Conservation (phyloP, 305 asterid genomes). For the Fraxinus albicans region DNA sequence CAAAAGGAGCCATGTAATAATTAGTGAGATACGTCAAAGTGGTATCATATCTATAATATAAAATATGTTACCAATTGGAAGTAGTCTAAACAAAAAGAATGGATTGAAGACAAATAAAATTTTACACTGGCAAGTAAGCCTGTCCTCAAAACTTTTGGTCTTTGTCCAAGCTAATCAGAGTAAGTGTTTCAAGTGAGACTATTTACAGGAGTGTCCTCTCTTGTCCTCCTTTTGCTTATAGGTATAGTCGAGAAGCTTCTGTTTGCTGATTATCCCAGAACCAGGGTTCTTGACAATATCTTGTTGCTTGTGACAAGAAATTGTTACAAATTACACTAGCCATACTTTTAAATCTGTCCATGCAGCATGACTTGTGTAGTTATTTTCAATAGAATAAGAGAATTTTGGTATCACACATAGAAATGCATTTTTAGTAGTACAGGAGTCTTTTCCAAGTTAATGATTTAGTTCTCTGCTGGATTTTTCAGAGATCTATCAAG, state of each 20-base stretch:
- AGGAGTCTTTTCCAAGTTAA: conserved; percentile 18
- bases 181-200: not conserved
- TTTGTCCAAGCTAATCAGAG: conserved; percentile 1
- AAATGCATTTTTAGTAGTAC: conserved; percentile 19
- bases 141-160: not conserved
- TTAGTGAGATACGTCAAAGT: not conserved
- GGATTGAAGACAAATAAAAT: not conserved
- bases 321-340: conserved; percentile 10
- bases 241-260: conserved; percentile 5
- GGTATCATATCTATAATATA: not conserved
- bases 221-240: not conserved
- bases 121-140: not conserved
- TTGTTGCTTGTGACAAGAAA: conserved; percentile 18
- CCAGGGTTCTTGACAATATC: conserved; percentile 15
- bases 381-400: conserved; percentile 16
- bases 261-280: conserved; percentile 13
- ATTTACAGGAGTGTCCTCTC: not conserved
- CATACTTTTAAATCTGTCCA: conserved; percentile 2
- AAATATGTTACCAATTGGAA: not conserved
- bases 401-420: conserved; percentile 7
- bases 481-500: conserved; percentile 89
- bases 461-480: conserved; percentile 18
- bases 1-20: conserved; percentile 1
- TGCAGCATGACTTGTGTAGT: conserved; percentile 3
- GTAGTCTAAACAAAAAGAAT: not conserved